Base-by-base conservation (phyloP, 1,284 basidiomycete genomes). In the Xerocomus minutiporus region DNA sequence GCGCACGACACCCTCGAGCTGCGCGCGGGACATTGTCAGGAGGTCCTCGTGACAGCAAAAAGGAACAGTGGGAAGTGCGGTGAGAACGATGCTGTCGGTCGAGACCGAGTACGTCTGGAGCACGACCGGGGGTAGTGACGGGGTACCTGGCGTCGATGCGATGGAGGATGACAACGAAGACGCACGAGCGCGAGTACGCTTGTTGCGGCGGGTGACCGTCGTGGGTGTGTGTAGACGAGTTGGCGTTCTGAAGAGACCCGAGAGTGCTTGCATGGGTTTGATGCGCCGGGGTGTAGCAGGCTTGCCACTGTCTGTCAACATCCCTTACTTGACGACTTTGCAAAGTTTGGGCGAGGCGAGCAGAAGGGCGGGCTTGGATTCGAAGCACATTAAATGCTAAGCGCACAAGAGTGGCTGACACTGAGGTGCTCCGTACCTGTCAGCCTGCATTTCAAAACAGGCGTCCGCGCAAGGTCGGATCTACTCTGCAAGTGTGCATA, bases 1-100 rank as follows among this genome's bases (percentile, higher is more conserved):
- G 7, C 59, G 56, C 12, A 80, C 81, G 40, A 80, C 79, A 4
- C 38, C 58, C 44, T 77, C 60, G 44, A 83, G 77, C 54, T 75
- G 67, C 1, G 61, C 38, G 34, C 75, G 76, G 9, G 73, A 57
- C 81, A 83, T 83, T 2, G 74, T 73, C 55, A 82, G 55, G 39
- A 83, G 75, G 57, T 83, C 82, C 51, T 81, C 80, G 61, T 83
- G 80, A 64, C 80, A 83, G 67, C 80, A 82, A 67, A 83, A 83
- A 0, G 80, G 81, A 3, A 75, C 61, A 26, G 66, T 65, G 50
- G 72, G 66, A 6, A 84, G 70, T 11, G 80, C 70, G 0, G 79
- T 83, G 59, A 84, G 79, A 45, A 83, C 70, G n/a, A 83, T 69
- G 8, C 75, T 77, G 56, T 81, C 80, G 11, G 75, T 71, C 32